Evolutionary conservation across 2,329 filamentous ascomycete species (phyloP), one percentile per base, ranked within the genome.

Genomic region (Pyrenochaeta sp.): DNA sequence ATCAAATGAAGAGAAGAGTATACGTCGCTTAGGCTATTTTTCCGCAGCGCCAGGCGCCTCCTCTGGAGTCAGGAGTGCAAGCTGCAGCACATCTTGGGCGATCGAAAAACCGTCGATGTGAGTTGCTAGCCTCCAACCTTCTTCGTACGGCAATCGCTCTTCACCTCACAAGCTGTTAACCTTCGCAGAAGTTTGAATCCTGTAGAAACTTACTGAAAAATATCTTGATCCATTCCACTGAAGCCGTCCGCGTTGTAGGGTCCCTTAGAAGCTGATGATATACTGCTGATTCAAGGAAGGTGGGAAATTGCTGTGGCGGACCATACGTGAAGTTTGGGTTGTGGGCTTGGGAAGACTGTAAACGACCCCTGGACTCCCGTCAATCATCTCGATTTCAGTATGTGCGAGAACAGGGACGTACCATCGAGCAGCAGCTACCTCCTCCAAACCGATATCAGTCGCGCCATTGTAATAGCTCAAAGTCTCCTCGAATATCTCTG

Each of bases 281-380:
- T n/a, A 63, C 51, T 0, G 63, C 58, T 8, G 66, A 60, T 58
- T 74, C 71, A 10, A 61, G 53, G 49, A 71, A 71, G 10, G 52
- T 57, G n/a, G 53, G 50, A 42, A 69, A 65, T 28, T 55, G 55
- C 12, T 64, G 46, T 10, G 2, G 6, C 3, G 54, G 8, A 9
- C 57, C 54, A 49, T 69, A 69, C 2, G 39, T 50, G 55, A 72
- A 69, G 4, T 62, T 52, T 1, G 64, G 57, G 32, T 72, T 66
- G 22, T 22, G 27, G 8, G 49, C 39, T 15, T 55, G 51, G 34
- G 61, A 60, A 22, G 52, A 52, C 43, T 68, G 44, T 7, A 71
- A 51, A 15, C 65, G 66, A 8, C 54, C 52, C 65, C 65, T 62
- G 22, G 43, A 19, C 42, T 9, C 13, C n/a, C 28, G 40, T 43